Evolutionary conservation across 225 moss, liverwort and hornwort species (phyloP).

Genomic region (Neckera pumila): DNA sequence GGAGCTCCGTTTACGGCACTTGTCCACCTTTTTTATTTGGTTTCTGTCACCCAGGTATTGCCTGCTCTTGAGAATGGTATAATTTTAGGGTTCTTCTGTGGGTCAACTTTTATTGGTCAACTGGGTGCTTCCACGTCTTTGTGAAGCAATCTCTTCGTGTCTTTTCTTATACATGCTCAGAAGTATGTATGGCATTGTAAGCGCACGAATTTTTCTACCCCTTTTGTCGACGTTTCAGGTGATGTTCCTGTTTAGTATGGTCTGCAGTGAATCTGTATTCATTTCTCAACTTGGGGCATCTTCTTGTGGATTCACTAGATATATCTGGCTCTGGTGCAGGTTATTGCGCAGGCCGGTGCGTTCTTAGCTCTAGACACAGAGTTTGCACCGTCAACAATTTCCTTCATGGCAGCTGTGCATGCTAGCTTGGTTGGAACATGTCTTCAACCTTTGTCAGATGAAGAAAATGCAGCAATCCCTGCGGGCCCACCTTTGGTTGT

Average conservation of each 20-base stretch:
- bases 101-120: neutral
- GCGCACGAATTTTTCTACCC: neutral
- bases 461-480: slow-evolving; percentile 26
- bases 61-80: neutral
- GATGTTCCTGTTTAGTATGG: neutral
- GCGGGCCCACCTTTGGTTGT: slow-evolving; percentile 43
- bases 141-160: neutral
- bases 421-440: slow-evolving; percentile 47
- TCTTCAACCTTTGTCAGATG: slow-evolving; percentile 33
- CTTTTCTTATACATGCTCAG: neutral
- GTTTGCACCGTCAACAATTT: slow-evolving; percentile 39
- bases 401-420: slow-evolving; percentile 54
- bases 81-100: neutral
- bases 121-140: neutral
- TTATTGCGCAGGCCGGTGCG: slow-evolving; percentile 53
- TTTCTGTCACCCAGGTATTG: slow-evolving; percentile 71
- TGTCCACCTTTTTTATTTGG: slow-evolving; percentile 90
- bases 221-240: neutral
- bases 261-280: neutral
- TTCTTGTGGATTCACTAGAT: neutral
- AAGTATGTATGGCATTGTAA: neutral
- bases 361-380: slow-evolving; percentile 44
- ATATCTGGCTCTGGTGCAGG: slow-evolving; percentile 10
- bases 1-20: slow-evolving; percentile 72
- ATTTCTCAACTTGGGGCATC: neutral